Base-by-base conservation (phyloP, 2,329 filamentous ascomycete species). In the Fusarium ambrosium region DNA sequence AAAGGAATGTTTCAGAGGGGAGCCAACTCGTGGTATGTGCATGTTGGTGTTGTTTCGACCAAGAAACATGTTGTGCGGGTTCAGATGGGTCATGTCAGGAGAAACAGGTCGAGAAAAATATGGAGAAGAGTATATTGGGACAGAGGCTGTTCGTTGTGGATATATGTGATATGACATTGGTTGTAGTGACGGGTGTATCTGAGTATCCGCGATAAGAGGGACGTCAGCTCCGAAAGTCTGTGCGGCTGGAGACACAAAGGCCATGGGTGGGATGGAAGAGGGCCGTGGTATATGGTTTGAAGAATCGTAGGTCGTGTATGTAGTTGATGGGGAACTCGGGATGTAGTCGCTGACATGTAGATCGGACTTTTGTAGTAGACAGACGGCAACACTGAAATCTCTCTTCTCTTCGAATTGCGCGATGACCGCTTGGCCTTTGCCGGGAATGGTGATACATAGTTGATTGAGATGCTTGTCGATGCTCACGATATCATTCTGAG, bases 311-410 rank as follows among this genome's bases (percentile, higher is more conserved):
- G 41, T 48, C 7, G 62, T n/a, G 16, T 43, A 16, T 32, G 55
- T 6, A 36, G 20, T 10, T 27, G 41, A 48, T 18, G 68, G 43
- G 10, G 64, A 51, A 22, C 9, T 53, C 2, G 69, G 64, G 39
- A 70, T 67, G 24, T 71, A 63, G 5, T 79, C 72, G 34, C 71
- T 70, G 41, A 82, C 69, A 6, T 20, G 32, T 37, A 85, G 82
- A 10, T 80, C 80, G 14, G 78, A 73, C 61, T 79, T 82, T 37
- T 80, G 75, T 1, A 85, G 74, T 61, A 82, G 77, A 55, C 77
- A 83, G 6, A 80, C 74, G 2, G 80, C 69, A 18, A 84, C 63
- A 27, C 69, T 77, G 39, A 84, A 83, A 58, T 84, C 82, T 62
- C 82, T 76, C 6, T 61, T 70, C 10, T 81, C 74, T 10, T 78